Conservation (phyloP, 1,284 basidiomycete genomes). For the Fomes fomentarius region DNA sequence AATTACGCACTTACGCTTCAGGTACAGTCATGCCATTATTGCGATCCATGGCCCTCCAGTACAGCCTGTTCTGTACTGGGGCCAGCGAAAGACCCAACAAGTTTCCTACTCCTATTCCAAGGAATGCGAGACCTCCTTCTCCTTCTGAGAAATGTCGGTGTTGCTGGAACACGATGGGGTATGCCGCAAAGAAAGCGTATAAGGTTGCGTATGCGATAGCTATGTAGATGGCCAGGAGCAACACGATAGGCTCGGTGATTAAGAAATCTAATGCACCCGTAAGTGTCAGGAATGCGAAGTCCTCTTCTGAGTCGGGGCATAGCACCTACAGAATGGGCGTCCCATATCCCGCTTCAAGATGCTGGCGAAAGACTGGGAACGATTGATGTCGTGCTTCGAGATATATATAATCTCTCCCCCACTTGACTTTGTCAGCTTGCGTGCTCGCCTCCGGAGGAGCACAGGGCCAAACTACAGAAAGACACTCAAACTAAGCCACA, state of each 20-base stretch:
- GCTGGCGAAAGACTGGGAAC: slow-evolving; percentile 45
- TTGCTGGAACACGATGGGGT: slow-evolving; percentile 65
- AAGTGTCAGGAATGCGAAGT: not conserved
- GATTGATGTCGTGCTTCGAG: slow-evolving; percentile 57
- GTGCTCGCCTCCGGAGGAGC: slow-evolving; percentile 61
- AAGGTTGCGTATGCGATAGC: slow-evolving; percentile 67
- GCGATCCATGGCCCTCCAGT: slow-evolving; percentile 52
- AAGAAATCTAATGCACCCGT: slow-evolving; percentile 52
- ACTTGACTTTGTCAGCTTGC: slow-evolving; percentile 48
- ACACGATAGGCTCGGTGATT: slow-evolving; percentile 69
- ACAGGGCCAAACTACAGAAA: slow-evolving; percentile 62
- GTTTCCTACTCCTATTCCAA: slow-evolving; percentile 67
- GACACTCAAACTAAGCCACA: no score
- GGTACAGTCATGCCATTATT: slow-evolving; percentile 58
- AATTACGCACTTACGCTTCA: slow-evolving; percentile 51
- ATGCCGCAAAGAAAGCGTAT: slow-evolving; percentile 61
- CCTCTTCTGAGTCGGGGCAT: not conserved
- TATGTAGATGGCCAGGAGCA: slow-evolving; percentile 68
- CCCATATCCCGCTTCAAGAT: slow-evolving; percentile 51
- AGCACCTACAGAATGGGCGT: slow-evolving; percentile 58
- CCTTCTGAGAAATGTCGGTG: slow-evolving; percentile 63
- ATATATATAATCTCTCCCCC: slow-evolving; percentile 48
- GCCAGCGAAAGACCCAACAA: slow-evolving; percentile 54
- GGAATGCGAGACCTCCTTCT: slow-evolving; percentile 63
- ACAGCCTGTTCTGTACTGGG: slow-evolving; percentile 59